phyloP scores from a whole-genome alignment of 768 basidiomycete species.

The Hirschioporus abietinus region DNA sequence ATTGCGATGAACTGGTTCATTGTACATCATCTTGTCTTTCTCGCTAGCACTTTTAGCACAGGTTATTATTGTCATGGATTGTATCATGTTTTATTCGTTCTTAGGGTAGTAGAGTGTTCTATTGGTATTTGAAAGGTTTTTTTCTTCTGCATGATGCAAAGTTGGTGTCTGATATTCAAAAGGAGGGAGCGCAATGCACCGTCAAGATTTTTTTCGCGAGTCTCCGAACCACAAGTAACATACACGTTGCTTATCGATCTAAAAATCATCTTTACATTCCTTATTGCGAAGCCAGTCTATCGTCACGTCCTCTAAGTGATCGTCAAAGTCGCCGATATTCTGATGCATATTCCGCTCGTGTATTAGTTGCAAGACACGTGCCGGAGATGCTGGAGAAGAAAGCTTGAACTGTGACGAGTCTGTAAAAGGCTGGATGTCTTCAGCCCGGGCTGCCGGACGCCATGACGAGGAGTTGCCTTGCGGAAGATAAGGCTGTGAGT shows the following conservation, averaged over 20 bases:
- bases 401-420: conserved; percentile 43
- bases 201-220: background rate
- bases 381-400: conserved; percentile 37
- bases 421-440: conserved; percentile 33
- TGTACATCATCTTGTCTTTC: conserved; percentile 1
- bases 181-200: too few relatives aligned
- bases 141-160: too few relatives aligned
- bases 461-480: conserved; percentile 35
- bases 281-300: conserved; percentile 43
- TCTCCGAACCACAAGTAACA: background rate
- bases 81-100: background rate
- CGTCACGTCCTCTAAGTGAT: conserved; percentile 70
- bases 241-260: background rate
- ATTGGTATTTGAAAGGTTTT: too few relatives aligned
- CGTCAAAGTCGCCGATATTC: conserved; percentile 75
- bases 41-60: background rate
- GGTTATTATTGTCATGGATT: background rate
- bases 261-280: conserved; percentile 14
- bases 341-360: conserved; percentile 45
- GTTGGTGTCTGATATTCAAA: too few relatives aligned
- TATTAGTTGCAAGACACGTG: conserved; percentile 44
- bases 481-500: conserved; percentile 45
- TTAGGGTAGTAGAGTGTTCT: background rate
- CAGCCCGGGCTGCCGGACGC: conserved; percentile 34
- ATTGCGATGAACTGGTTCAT: conserved; percentile 1